phyloP scores from a whole-genome alignment of 202 grass and related monocot genomes.

The Musa balbisiana region DNA sequence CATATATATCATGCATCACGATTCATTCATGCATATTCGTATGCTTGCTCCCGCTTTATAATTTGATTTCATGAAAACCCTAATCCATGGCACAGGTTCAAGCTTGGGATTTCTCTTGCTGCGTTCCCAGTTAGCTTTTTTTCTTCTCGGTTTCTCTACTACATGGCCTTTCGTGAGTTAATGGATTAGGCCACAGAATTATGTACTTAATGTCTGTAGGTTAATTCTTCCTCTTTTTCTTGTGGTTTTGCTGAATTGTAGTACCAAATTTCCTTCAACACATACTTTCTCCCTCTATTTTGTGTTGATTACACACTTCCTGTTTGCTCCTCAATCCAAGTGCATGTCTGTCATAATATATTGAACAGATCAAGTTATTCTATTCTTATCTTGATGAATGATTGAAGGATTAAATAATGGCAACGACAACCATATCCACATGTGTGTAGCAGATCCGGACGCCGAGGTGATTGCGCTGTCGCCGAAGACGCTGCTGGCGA shows the following conservation, averaged over 20 bases:
- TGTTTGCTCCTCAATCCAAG: constrained; percentile 1
- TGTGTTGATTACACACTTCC: too few relatives aligned
- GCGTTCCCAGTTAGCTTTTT: background rate
- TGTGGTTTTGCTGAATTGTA: too few relatives aligned
- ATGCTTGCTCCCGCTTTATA: constrained; percentile 29
- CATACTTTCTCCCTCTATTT: too few relatives aligned
- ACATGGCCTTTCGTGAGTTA: too few relatives aligned
- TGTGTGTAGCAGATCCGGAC: constrained; percentile 52
- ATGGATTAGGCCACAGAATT: too few relatives aligned
- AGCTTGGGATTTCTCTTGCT: background rate
- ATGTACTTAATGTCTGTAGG: too few relatives aligned
- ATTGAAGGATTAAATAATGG: constrained; percentile 47
- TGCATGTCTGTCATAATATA: constrained; percentile 7
- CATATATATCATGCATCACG: background rate
- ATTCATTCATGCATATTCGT: constrained; percentile 34
- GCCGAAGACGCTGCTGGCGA: constrained; percentile 83
- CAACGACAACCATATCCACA: too few relatives aligned
- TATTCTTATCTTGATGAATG: constrained; percentile 5
- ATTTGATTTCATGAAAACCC: constrained; percentile 15
- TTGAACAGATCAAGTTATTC: background rate
- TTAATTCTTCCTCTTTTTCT: too few relatives aligned
- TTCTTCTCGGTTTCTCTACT: too few relatives aligned
- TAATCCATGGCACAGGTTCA: constrained; percentile 7
- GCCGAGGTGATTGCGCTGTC: constrained; percentile 94
- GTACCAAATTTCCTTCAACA: too few relatives aligned